Percentiles rank a stretch among this genome's conserved stretches.
phyloP scores from a whole-genome alignment of 148 eudicot species.

The Fallopia convolvulus region DNA sequence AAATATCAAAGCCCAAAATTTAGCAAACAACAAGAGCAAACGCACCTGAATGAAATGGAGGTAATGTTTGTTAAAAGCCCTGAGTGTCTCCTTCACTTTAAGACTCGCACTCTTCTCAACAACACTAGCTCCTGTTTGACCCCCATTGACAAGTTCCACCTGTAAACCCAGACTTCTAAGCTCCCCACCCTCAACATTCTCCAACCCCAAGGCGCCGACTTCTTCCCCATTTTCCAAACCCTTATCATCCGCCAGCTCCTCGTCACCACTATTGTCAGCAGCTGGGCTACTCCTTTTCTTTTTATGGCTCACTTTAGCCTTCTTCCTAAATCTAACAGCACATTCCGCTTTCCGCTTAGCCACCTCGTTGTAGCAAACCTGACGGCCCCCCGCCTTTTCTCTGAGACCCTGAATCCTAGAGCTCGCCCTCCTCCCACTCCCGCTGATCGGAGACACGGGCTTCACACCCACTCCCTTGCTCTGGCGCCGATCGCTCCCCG shows the following conservation, averaged over 20 bases:
- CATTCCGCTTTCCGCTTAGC: not conserved
- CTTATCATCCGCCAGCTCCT: not conserved
- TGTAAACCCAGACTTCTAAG: conserved; percentile 17
- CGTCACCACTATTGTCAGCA: not conserved
- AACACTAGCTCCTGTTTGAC: conserved; percentile 7
- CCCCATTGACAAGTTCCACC: conserved; percentile 14
- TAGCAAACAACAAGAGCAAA: not conserved
- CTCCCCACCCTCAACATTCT: conserved; percentile 18
- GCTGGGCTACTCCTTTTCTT: conserved; percentile 8
- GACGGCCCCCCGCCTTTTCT: conserved; percentile 12
- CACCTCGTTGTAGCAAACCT: conserved; percentile 20
- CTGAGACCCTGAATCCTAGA: conserved; percentile 24
- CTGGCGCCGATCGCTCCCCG: not conserved
- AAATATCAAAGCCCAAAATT: not conserved
- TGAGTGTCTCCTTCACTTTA: conserved; percentile 45
- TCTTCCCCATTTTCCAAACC: conserved; percentile 12
- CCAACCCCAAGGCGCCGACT: not conserved
- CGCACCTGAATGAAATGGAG: conserved; percentile 72
- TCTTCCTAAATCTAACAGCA: conserved; percentile 3
- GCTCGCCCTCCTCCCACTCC: conserved; percentile 26
- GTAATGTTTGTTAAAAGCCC: conserved; percentile 52
- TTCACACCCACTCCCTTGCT: not conserved
- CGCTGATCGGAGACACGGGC: not conserved
- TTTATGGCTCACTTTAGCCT: not conserved
- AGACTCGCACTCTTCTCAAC: conserved; percentile 35